Evolutionary conservation across 208 protist genomes (phyloP), one percentile per base, ranked within the genome.

Genomic region (Leishmania turanica): DNA sequence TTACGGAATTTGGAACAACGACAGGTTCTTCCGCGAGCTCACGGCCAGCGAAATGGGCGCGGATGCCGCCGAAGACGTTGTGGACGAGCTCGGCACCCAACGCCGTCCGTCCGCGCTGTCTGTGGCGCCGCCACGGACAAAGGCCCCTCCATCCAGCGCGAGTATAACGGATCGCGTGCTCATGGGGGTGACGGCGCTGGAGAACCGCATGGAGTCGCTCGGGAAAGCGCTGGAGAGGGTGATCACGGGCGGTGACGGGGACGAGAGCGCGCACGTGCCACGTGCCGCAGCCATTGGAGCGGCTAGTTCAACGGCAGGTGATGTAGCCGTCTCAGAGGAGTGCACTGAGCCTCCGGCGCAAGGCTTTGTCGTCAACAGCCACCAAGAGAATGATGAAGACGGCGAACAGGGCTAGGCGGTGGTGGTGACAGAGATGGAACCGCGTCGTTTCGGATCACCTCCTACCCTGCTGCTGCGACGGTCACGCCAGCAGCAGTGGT

Each of bases 1-100:
- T 64, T 90, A 85, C 76, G 92, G 92, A 64, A 84, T 96, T 49
- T 96, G 92, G 92, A 85, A 92, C 80, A 66, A 88, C 49, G 88
- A 93, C 77, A 84, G 87, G 73, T 94, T 94, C 79, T 89, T 93
- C 51, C 87, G 90, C 66, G 92, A 96, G 87, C 78, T 93, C 45
- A 93, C 87, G 47, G 69, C 70, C 62, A 68, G 81, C 58, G 90
- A 93, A 83, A 83, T 88, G 83, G 78, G 80, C n/a, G 78, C 34
- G 47, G 82, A 86, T 5, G 85, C 70, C 27, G 83, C 82, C 53
- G 75, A 76, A 71, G 85, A 88, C 64, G 56, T 83, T 31, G 83
- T 86, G 66, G 89, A 90, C 68, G 54, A 85, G 69, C 81, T 87
- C 53, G 85, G 84, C 24, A 8, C 89, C 9, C 81, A 82, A 8